phyloP scores from a whole-genome alignment of 108 stramenopile genomes.

The Aurantiochytrium sp. region DNA sequence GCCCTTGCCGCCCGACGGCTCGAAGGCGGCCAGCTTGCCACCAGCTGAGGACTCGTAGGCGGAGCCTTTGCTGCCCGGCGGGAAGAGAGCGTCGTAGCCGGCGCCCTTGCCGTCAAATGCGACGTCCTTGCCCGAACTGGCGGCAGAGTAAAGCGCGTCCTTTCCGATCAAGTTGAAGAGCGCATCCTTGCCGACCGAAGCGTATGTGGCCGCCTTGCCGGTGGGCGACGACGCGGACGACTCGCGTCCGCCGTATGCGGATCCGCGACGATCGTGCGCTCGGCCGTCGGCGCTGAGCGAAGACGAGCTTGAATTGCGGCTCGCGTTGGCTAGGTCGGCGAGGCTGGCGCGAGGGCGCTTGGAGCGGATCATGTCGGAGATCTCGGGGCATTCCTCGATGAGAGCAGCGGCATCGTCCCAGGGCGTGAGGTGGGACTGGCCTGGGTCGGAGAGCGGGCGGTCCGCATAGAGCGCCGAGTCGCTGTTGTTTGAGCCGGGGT shows the following conservation, averaged over 20 bases:
- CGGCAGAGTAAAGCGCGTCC: no score
- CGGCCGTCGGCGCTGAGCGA: neutral
- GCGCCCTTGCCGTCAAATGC: no score
- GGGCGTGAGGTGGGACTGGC: neutral
- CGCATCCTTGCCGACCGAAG: no score
- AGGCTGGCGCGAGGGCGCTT: neutral
- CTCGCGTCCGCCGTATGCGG: no score
- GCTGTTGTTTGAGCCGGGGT: neutral
- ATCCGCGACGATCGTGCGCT: neutral
- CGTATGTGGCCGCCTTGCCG: neutral
- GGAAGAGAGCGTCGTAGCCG: no score
- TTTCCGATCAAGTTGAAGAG: no score
- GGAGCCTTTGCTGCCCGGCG: no score
- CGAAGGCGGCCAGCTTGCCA: no score
- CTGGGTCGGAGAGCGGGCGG: neutral
- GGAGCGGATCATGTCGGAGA: neutral
- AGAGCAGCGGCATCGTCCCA: neutral
- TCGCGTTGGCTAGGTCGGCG: neutral
- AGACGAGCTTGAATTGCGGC: neutral
- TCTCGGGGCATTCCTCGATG: neutral
- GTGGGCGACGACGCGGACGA: neutral
- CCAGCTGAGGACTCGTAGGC: no score
- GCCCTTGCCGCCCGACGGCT: no score
- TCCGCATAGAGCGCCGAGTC: neutral
- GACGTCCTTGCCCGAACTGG: no score